These are phyloP conservation scores for Coleophoma cylindrospora DNA, from an alignment of 2,329 filamentous ascomycete genomes.

Conservation along the genomic window DNA sequence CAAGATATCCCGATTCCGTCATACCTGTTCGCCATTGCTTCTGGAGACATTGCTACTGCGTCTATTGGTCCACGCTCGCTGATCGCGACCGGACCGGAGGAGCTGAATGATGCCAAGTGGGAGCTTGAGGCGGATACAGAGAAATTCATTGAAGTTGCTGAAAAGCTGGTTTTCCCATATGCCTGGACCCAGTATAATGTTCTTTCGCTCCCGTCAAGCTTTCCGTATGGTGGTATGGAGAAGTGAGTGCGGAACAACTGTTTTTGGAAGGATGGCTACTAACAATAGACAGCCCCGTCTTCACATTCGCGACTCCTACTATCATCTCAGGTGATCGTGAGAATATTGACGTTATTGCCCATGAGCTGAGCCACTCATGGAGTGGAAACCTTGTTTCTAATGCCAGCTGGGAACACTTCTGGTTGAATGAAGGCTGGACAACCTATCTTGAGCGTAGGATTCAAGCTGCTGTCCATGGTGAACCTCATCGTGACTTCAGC, in stretches of 20 bases:
- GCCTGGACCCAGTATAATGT: constrained; percentile 95
- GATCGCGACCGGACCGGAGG: constrained; percentile 84
- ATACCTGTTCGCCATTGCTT: constrained; percentile 91
- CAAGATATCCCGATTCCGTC: constrained; percentile 90
- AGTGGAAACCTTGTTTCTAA: constrained; percentile 81
- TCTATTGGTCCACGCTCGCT: constrained; percentile 79
- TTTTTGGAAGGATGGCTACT: constrained; percentile 27
- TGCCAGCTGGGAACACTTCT: constrained; percentile 77
- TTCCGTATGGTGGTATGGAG: constrained; percentile 68
- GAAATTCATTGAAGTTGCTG: constrained; percentile 83
- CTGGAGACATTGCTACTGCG: constrained; percentile 80
- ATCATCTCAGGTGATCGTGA: constrained; percentile 87
- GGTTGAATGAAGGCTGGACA: constrained; percentile 83
- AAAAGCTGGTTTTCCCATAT: constrained; percentile 79
- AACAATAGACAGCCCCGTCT: constrained; percentile 83
- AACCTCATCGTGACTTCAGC: constrained; percentile 85
- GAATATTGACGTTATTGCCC: constrained; percentile 94
- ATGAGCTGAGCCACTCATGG: constrained; percentile 75
- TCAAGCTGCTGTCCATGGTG: constrained; percentile 71
- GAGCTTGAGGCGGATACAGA: constrained; percentile 90
- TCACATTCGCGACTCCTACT: constrained; percentile 91
- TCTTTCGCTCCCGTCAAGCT: constrained; percentile 81
- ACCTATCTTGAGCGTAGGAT: constrained; percentile 89
- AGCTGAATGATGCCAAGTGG: constrained; percentile 78
- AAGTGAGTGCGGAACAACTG: background rate